Evolutionary conservation across 495 filamentous ascomycete species (phyloP).

Genomic region (Penicillium soppii): DNA sequence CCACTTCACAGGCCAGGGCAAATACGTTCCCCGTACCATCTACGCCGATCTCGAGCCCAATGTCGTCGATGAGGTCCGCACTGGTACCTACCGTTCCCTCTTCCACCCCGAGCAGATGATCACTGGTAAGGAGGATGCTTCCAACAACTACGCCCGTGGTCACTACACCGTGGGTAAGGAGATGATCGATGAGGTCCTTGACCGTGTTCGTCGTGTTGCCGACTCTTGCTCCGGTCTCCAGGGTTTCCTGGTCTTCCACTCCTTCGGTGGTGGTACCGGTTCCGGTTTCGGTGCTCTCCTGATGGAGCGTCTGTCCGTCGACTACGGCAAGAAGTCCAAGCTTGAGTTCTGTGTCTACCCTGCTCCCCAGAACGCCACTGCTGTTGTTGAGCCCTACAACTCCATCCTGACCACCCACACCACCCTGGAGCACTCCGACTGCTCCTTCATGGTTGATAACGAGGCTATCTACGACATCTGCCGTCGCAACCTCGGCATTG

Average conservation of each 20-base stretch:
- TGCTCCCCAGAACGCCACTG: constrained; percentile 92
- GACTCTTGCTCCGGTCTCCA: constrained; percentile 98
- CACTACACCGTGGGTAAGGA: constrained; percentile 99
- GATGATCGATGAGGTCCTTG: constrained; percentile 93
- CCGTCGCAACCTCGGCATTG: constrained; percentile 92
- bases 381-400: constrained; percentile 99
- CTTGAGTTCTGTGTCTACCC: constrained; percentile 99
- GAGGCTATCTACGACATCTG: constrained; percentile 99
- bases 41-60: constrained; percentile 99
- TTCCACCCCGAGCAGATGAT: constrained; percentile 99
- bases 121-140: constrained; percentile 98
- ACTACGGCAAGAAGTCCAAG: constrained; percentile 99
- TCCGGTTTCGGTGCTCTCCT: constrained; percentile 97
- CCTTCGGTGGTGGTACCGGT: constrained; percentile 97
- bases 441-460: constrained; percentile 99
- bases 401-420: constrained; percentile 98
- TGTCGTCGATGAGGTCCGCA: constrained; percentile 98
- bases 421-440: constrained; percentile 98
- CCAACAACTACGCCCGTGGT: constrained; percentile 98
- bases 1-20: constrained; percentile 76
- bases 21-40: constrained; percentile 98
- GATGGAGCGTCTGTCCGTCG: constrained; percentile 95
- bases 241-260: constrained; percentile 99
- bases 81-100: constrained; percentile 89
- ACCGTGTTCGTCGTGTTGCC: constrained; percentile 92